These are phyloP conservation scores for Echeveria elegans DNA, from an alignment of 164 flowering plant species.

Conservation along the genomic window DNA sequence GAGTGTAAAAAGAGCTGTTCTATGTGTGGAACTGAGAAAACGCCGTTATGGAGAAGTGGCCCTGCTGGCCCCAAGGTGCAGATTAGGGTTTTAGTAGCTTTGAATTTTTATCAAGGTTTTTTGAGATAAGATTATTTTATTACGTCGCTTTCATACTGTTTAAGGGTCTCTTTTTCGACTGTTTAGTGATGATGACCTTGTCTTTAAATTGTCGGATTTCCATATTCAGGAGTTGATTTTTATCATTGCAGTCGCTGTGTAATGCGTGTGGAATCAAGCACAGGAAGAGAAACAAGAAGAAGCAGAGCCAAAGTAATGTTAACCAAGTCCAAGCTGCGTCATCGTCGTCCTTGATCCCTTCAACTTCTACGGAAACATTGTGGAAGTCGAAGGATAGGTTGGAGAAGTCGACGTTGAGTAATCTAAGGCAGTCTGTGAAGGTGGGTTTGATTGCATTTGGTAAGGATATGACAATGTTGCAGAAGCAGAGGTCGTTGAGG, in stretches of 20 bases:
- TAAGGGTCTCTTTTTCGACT: no score
- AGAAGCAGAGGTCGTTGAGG: slow-evolving; percentile 20
- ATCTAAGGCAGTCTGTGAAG: slow-evolving; percentile 15
- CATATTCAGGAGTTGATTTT: not conserved
- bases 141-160: no score
- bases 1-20: no score
- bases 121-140: no score
- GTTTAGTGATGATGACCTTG: not conserved
- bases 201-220: not conserved
- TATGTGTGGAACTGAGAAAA: slow-evolving; percentile 19
- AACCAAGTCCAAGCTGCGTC: not conserved
- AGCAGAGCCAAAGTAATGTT: not conserved
- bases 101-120: no score
- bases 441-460: slow-evolving; percentile 19
- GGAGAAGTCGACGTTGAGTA: not conserved
- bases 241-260: slow-evolving; percentile 29
- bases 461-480: slow-evolving; percentile 18
- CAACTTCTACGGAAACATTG: not conserved
- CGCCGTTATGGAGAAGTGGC: slow-evolving; percentile 44
- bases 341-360: no score
- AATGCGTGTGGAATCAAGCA: slow-evolving; percentile 49
- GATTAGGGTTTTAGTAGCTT: not conserved
- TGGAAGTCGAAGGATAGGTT: not conserved
- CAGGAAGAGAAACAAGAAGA: slow-evolving; percentile 25
- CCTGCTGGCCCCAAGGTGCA: slow-evolving; percentile 50